These are phyloP conservation scores for Artemisia annua DNA, from an alignment of 129 eudicot species.

Conservation along the genomic window DNA sequence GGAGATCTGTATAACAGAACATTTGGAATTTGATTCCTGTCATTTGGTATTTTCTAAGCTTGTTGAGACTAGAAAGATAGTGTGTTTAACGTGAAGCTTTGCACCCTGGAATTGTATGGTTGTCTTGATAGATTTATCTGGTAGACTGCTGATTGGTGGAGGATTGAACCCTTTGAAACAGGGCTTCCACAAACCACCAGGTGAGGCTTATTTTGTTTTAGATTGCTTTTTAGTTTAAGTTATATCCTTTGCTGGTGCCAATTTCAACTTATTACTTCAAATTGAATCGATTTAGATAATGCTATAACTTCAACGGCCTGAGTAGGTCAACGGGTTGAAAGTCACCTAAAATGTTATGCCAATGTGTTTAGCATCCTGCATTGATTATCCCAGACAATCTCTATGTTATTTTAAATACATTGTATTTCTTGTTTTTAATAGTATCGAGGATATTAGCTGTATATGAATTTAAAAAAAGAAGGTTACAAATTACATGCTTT, in stretches of 20 bases:
- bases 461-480: too few relatives aligned
- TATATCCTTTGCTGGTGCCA: background rate
- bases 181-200: conserved; percentile 18
- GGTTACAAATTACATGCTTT: too few relatives aligned
- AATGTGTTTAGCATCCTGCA: too few relatives aligned
- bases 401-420: too few relatives aligned
- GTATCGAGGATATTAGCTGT: too few relatives aligned
- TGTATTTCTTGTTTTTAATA: too few relatives aligned
- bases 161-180: conserved; percentile 22
- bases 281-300: too few relatives aligned
- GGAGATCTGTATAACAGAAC: conserved; percentile 32
- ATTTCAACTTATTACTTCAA: too few relatives aligned
- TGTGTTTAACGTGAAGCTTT: conserved; percentile 15
- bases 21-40: conserved; percentile 30
- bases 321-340: too few relatives aligned
- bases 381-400: too few relatives aligned
- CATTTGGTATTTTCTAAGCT: conserved; percentile 18
- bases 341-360: too few relatives aligned
- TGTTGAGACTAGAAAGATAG: conserved; percentile 15
- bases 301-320: too few relatives aligned
- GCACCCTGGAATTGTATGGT: conserved; percentile 14
- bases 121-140: conserved; percentile 10
- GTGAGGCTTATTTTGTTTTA: background rate
- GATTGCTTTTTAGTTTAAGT: background rate
- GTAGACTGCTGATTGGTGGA: conserved; percentile 14